A percentile compares a stretch with the other conserved stretches of the same genome.
These are phyloP conservation scores for Pichia paraexigua DNA, from an alignment of 805 yeast species.

Conservation along the genomic window DNA sequence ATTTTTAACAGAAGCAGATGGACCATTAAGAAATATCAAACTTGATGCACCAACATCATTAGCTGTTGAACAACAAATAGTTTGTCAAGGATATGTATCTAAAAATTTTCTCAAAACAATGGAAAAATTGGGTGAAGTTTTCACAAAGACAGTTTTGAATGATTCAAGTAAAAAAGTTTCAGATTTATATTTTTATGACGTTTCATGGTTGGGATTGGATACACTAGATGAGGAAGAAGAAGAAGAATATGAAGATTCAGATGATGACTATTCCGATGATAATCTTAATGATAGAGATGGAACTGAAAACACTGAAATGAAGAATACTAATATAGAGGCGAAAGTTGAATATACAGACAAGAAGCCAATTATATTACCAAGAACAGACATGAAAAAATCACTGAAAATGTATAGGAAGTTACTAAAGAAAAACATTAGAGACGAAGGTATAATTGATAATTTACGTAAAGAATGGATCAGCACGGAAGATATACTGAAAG, in stretches of 20 bases:
- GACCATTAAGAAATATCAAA: conserved; percentile 29
- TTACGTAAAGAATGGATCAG: conserved; percentile 26
- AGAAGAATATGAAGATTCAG: neutral
- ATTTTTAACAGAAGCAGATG: conserved; percentile 52
- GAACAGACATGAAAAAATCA: conserved; percentile 6
- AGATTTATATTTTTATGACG: conserved; percentile 54
- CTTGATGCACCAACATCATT: conserved; percentile 35
- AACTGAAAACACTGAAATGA: neutral
- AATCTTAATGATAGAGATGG: neutral
- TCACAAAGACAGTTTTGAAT: conserved; percentile 30
- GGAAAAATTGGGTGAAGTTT: conserved; percentile 40
- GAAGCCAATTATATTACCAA: neutral
- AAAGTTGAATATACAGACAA: neutral
- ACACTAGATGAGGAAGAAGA: conserved; percentile 12
- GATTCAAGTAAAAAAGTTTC: conserved; percentile 41
- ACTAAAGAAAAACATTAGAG: conserved; percentile 16
- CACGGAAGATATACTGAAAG: conserved; percentile 18
- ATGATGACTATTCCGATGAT: neutral
- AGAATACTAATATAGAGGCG: neutral
- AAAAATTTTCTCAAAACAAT: conserved; percentile 29
- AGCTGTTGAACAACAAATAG: conserved; percentile 51
- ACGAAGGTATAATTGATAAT: conserved; percentile 27
- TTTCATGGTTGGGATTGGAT: conserved; percentile 50
- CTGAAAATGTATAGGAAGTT: conserved; percentile 13
- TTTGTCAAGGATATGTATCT: conserved; percentile 56